A percentile compares a stretch with the other conserved stretches of the same genome.
phyloP scores from a whole-genome alignment of 257 asterid genomes.

The Nicotiana benthamiana region DNA sequence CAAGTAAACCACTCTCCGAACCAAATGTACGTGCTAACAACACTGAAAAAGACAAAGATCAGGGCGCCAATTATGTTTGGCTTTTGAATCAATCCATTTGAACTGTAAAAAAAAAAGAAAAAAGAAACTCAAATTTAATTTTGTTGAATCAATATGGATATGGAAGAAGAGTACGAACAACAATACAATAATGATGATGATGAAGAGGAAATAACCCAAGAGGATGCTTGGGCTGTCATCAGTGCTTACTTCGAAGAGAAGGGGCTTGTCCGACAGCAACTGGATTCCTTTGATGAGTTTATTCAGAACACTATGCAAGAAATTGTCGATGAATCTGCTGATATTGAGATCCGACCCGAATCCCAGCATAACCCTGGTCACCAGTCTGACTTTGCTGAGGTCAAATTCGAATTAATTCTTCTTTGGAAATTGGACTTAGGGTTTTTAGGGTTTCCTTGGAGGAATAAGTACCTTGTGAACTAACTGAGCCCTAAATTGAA shows the following conservation, averaged over 20 bases:
- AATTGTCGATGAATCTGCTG: constrained; percentile 88
- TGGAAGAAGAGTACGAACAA: constrained; percentile 52
- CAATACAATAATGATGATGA: constrained; percentile 38
- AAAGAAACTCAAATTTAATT: background rate
- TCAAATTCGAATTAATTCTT: constrained; percentile 4
- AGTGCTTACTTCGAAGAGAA: constrained; percentile 96
- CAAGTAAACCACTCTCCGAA: background rate
- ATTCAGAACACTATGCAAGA: constrained; percentile 98
- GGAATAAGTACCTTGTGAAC: background rate
- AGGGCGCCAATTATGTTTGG: background rate
- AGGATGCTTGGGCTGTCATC: constrained; percentile 96
- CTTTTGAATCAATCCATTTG: background rate
- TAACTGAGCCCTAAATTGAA: background rate
- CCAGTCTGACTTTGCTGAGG: constrained; percentile 92
- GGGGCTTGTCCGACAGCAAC: constrained; percentile 92
- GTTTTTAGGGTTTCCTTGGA: background rate
- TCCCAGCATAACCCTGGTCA: constrained; percentile 93
- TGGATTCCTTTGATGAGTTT: constrained; percentile 93
- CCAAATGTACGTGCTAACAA: background rate
- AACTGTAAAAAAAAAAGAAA: background rate
- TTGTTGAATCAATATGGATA: constrained; percentile 31
- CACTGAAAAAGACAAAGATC: background rate
- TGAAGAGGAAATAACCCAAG: constrained; percentile 83
- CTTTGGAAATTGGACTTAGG: background rate
- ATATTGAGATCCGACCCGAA: constrained; percentile 94